Conservation (phyloP, 2,329 filamentous ascomycete species). For the Colletotrichum lini region DNA sequence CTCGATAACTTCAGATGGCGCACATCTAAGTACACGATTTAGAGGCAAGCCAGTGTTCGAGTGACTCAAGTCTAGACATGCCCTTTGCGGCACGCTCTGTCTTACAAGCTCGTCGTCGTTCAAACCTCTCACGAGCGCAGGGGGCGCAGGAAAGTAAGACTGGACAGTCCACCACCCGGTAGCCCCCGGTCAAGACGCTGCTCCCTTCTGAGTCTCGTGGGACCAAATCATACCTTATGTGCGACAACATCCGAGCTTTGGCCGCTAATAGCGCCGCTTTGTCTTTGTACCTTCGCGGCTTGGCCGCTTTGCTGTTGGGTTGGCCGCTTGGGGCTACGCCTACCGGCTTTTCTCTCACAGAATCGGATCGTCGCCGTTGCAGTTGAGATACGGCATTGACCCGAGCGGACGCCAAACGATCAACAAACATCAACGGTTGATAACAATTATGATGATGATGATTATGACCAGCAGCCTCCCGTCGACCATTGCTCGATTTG, state of each 20-base stretch:
- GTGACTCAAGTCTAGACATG: slow-evolving; percentile 24
- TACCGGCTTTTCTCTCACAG: slow-evolving; percentile 12
- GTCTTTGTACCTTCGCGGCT: slow-evolving; percentile 3
- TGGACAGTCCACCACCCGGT: slow-evolving; percentile 13
- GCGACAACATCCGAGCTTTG: slow-evolving; percentile 15
- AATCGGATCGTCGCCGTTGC: slow-evolving; percentile 16
- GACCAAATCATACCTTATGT: slow-evolving; percentile 14
- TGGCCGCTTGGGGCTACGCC: slow-evolving; percentile 13
- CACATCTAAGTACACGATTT: not conserved
- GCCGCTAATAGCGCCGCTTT: not conserved
- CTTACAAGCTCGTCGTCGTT: slow-evolving; percentile 16
- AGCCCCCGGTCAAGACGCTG: slow-evolving; percentile 5
- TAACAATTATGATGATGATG: too few relatives aligned
- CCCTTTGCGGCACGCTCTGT: not conserved
- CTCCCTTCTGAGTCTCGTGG: slow-evolving; percentile 33
- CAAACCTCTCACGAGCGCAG: slow-evolving; percentile 11
- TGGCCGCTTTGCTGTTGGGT: not conserved
- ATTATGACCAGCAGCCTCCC: not conserved
- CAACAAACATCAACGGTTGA: not conserved
- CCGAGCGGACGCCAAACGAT: slow-evolving; percentile 2
- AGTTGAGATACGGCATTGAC: slow-evolving; percentile 26
- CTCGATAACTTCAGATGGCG: slow-evolving; percentile 4
- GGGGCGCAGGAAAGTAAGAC: slow-evolving; percentile 29
- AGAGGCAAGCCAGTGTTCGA: not conserved
- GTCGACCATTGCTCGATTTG: not conserved